phyloP scores from a whole-genome alignment of 2,329 filamentous ascomycete species.

The Delphinella strobiligena region DNA sequence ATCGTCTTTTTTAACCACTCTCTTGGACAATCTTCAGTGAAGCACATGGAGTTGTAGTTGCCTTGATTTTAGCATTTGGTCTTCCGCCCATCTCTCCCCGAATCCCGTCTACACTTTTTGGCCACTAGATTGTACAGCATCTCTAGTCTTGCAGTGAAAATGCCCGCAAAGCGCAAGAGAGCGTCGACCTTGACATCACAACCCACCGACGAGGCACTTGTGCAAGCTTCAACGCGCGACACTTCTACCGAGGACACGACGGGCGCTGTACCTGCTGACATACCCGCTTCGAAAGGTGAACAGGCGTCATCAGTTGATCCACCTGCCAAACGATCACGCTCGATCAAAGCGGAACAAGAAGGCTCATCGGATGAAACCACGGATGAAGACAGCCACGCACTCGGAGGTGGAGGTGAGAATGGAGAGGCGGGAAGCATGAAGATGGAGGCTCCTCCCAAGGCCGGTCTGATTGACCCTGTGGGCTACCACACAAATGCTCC shows the following conservation, averaged over 20 bases:
- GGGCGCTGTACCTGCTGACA: conserved; percentile 51
- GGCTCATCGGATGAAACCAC: conserved; percentile 15
- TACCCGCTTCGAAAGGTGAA: neutral
- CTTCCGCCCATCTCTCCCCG: too few species aligned
- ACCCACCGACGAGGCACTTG: conserved; percentile 28
- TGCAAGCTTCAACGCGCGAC: conserved; percentile 63
- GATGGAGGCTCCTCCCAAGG: conserved; percentile 53
- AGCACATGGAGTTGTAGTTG: neutral
- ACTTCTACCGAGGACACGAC: conserved; percentile 72
- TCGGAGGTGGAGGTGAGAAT: conserved; percentile 28
- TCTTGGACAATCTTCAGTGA: neutral
- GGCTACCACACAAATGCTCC: conserved; percentile 85
- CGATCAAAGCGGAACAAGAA: conserved; percentile 30
- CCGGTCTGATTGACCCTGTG: conserved; percentile 68
- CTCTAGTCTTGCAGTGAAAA: conserved; percentile 10
- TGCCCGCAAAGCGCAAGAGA: conserved; percentile 67
- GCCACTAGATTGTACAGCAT: too few species aligned
- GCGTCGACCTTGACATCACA: conserved; percentile 39
- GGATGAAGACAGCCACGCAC: conserved; percentile 11
- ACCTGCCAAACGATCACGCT: conserved; percentile 65
- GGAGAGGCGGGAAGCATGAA: conserved; percentile 37
- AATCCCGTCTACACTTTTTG: too few species aligned
- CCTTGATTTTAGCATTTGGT: neutral
- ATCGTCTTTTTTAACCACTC: too few species aligned
- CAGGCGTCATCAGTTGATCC: conserved; percentile 32